Evolutionary conservation across 2,329 filamentous ascomycete species (phyloP).

Genomic region (Fusarium succisae): DNA sequence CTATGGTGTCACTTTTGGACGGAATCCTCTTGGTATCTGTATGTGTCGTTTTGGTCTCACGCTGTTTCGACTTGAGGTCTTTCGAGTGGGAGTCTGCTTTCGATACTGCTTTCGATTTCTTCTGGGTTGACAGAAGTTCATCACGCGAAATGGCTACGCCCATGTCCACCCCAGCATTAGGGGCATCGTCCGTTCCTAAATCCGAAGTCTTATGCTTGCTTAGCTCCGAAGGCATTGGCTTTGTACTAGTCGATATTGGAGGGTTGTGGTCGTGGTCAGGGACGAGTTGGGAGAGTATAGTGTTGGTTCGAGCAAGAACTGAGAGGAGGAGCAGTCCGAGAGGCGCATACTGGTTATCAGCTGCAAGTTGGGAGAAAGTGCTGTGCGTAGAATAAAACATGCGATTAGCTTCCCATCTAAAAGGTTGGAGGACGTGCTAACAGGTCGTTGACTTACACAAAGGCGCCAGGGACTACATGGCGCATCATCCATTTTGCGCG

Average conservation of each 20-base stretch:
- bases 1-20: constrained; percentile 49
- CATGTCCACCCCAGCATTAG: constrained; percentile 30
- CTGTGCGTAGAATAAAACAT: constrained; percentile 45
- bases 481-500: constrained; percentile 45
- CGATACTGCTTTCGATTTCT: not conserved
- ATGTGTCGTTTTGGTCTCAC: constrained; percentile 4
- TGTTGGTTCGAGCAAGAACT: constrained; percentile 67
- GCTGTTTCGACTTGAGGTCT: not conserved
- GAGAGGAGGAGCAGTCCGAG: constrained; percentile 76
- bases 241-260: not conserved
- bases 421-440: not conserved
- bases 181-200: not conserved
- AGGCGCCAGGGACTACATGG: constrained; percentile 48
- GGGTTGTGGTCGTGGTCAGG: constrained; percentile 21
- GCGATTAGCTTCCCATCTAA: not conserved
- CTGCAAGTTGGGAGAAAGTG: constrained; percentile 74
- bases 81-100: not conserved
- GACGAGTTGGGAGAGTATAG: constrained; percentile 52
- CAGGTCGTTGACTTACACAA: constrained; percentile 45
- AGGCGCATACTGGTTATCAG: constrained; percentile 77
- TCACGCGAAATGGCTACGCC: constrained; percentile 46
- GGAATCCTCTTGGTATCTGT: constrained; percentile 33
- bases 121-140: constrained; percentile 14
- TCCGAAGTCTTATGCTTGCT: not conserved
- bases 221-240: not conserved